Conservation (phyloP, 169 alveolate species). For the Amoebophrya sp. region DNA sequence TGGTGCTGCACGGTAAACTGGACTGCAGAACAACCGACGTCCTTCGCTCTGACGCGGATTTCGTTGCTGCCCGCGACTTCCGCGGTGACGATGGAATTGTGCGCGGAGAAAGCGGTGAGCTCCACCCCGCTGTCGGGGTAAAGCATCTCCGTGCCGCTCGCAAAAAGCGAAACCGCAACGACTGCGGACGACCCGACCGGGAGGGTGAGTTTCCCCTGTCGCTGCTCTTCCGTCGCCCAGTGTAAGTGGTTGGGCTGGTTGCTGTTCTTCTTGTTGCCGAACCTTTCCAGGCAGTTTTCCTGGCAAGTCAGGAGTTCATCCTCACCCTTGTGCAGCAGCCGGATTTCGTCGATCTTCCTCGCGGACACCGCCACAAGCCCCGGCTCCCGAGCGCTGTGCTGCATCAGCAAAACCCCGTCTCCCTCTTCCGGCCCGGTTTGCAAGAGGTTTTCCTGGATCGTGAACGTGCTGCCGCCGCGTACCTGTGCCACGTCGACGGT, state of each 20-base stretch:
- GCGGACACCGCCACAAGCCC: conserved; percentile 6
- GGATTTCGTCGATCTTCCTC: background rate
- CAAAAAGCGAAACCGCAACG: background rate
- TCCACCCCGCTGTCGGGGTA: background rate
- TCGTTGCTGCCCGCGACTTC: background rate
- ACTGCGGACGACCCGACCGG: background rate
- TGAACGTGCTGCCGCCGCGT: conserved; percentile 2
- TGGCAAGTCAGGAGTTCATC: too few species aligned
- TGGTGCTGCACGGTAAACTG: background rate
- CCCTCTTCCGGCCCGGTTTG: background rate
- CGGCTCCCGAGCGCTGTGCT: background rate
- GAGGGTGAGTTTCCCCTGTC: background rate
- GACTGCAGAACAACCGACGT: background rate
- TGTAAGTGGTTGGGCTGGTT: too few species aligned
- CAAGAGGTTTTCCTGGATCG: background rate
- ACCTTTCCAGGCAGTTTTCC: too few species aligned
- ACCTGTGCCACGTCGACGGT: background rate
- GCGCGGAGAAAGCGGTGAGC: background rate
- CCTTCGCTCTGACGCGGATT: background rate
- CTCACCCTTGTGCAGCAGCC: too few species aligned
- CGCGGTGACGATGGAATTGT: background rate
- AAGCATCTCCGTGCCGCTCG: background rate
- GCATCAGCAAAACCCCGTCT: background rate
- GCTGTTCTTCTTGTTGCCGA: too few species aligned
- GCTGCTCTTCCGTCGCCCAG: too few species aligned